phyloP scores from a whole-genome alignment of 2,329 filamentous ascomycete genomes.

The Fusarium oxysporum region DNA sequence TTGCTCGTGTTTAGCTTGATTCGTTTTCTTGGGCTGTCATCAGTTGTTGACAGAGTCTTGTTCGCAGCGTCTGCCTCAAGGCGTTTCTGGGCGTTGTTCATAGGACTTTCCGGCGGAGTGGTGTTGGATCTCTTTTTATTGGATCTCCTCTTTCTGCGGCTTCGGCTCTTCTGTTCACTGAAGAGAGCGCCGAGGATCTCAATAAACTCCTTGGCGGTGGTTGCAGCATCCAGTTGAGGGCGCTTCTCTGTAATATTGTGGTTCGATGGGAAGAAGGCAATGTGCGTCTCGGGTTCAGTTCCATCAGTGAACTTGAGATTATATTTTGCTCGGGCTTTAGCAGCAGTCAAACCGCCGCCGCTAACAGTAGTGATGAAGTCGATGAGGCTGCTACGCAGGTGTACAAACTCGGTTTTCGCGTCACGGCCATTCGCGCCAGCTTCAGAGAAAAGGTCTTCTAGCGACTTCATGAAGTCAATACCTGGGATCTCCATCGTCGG shows the following conservation, averaged over 20 bases:
- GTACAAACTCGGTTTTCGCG: conserved; percentile 22
- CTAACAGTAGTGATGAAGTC: conserved; percentile 9
- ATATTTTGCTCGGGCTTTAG: conserved; percentile 28
- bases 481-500: neutral
- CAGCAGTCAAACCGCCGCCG: conserved; percentile 20
- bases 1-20: conserved; percentile 5
- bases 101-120: conserved; percentile 10
- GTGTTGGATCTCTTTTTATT: conserved; percentile 6
- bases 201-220: conserved; percentile 24
- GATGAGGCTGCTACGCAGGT: conserved; percentile 25
- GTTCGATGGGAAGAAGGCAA: conserved; percentile 18
- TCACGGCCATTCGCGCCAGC: conserved; percentile 7
- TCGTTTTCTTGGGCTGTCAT: conserved; percentile 11
- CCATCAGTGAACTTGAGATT: conserved; percentile 38
- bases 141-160: neutral
- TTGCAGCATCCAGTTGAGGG: conserved; percentile 9
- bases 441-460: conserved; percentile 39
- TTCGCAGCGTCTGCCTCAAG: neutral
- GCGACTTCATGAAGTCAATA: conserved; percentile 29
- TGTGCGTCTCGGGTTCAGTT: conserved; percentile 4
- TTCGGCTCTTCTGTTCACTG: conserved; percentile 26
- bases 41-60: neutral
- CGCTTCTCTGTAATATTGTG: conserved; percentile 13
- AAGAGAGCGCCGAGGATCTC: conserved; percentile 16
- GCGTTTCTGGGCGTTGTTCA: conserved; percentile 20